phyloP scores from a whole-genome alignment of 2,329 filamentous ascomycete genomes.

The Elsinoe australis region DNA sequence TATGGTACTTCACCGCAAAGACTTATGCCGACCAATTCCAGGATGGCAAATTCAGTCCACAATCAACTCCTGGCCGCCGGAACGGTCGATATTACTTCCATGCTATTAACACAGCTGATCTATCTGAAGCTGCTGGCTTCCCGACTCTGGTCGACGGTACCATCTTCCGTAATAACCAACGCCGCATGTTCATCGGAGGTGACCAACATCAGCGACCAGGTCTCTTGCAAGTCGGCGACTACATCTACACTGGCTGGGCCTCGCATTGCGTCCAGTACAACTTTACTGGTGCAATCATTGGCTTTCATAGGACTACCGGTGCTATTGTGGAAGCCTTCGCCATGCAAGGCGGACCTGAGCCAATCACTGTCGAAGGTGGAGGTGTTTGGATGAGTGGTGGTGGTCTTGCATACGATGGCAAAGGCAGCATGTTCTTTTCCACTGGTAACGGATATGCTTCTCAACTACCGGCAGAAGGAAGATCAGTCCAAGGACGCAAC shows the following conservation, averaged over 20 bases:
- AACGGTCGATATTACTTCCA: constrained; percentile 42
- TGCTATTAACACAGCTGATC: constrained; percentile 40
- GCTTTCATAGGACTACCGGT: constrained; percentile 42
- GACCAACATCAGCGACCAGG: constrained; percentile 44
- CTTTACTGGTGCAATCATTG: constrained; percentile 45
- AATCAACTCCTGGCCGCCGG: constrained; percentile 32
- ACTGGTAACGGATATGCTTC: constrained; percentile 45
- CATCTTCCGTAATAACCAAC: constrained; percentile 40
- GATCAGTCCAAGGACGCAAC: constrained; percentile 39
- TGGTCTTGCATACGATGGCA: constrained; percentile 42
- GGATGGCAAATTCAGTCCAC: constrained; percentile 22
- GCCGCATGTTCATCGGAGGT: constrained; percentile 41
- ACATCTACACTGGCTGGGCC: constrained; percentile 44
- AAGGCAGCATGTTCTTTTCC: constrained; percentile 41
- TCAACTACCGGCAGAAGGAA: constrained; percentile 33
- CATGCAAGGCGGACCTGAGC: constrained; percentile 37
- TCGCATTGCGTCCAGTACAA: constrained; percentile 48
- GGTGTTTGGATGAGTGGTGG: constrained; percentile 47
- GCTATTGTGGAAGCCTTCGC: constrained; percentile 39
- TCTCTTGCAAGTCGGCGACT: constrained; percentile 41
- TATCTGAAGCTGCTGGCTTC: constrained; percentile 33
- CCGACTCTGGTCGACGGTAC: constrained; percentile 39
- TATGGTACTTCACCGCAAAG: constrained; percentile 45
- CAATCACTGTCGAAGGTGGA: constrained; percentile 35
- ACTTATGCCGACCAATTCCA: constrained; percentile 40